phyloP scores from a whole-genome alignment of 768 basidiomycete genomes.

The Clathrus columnatus region DNA sequence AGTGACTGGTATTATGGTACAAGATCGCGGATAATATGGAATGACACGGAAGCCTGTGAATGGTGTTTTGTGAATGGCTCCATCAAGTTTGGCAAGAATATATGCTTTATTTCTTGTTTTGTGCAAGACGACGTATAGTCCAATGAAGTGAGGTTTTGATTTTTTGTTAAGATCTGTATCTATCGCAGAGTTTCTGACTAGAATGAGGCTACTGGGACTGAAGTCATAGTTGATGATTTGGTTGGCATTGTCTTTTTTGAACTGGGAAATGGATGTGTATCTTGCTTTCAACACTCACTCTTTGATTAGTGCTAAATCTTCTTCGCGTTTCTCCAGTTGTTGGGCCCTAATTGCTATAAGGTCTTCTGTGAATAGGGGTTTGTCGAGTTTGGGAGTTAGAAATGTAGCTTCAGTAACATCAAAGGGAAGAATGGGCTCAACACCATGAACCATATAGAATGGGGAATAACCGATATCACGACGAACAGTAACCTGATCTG shows the following conservation, averaged over 20 bases:
- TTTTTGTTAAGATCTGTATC: slow-evolving; percentile 19
- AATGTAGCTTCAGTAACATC: slow-evolving; percentile 27
- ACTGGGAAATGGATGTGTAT: slow-evolving; percentile 2
- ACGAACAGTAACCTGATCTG: slow-evolving; percentile 21
- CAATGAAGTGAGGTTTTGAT: slow-evolving; percentile 18
- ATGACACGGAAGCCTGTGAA: slow-evolving; percentile 19
- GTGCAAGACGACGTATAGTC: slow-evolving; percentile 20
- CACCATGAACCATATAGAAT: slow-evolving; percentile 24
- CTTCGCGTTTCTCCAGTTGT: slow-evolving; percentile 11
- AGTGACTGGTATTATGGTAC: slow-evolving; percentile 2
- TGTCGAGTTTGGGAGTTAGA: slow-evolving; percentile 13
- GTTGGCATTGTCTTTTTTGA: neutral
- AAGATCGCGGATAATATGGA: slow-evolving; percentile 14
- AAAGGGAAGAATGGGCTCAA: slow-evolving; percentile 25
- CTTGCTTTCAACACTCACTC: neutral
- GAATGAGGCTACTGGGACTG: slow-evolving; percentile 17
- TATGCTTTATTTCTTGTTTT: slow-evolving; percentile 19
- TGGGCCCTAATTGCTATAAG: slow-evolving; percentile 11
- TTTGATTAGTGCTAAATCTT: neutral
- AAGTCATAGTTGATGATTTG: neutral
- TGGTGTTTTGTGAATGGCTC: slow-evolving; percentile 11
- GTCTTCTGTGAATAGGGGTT: slow-evolving; percentile 10
- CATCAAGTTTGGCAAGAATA: slow-evolving; percentile 21
- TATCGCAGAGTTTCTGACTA: slow-evolving; percentile 9
- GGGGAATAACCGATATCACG: slow-evolving; percentile 22